These are phyloP conservation scores for Cytospora mali DNA, from an alignment of 2,329 filamentous ascomycete genomes.

Conservation along the genomic window DNA sequence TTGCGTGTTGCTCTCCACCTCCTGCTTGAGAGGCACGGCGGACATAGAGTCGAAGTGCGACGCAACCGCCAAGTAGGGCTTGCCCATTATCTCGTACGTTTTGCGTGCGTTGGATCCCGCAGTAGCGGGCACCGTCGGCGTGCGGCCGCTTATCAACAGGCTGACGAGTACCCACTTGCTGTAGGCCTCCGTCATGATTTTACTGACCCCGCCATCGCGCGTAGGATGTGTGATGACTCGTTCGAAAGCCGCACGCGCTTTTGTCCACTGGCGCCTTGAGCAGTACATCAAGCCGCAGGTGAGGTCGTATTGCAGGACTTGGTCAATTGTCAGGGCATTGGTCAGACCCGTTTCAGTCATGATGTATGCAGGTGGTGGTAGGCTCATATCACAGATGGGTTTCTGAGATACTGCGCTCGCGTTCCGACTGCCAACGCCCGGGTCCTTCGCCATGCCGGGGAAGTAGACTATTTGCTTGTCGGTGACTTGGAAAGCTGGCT, in stretches of 20 bases:
- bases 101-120: slow-evolving; percentile 57
- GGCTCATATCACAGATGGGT: slow-evolving; percentile 48
- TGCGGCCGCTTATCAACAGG: slow-evolving; percentile 69
- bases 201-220: slow-evolving; percentile 64
- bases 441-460: slow-evolving; percentile 47
- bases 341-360: slow-evolving; percentile 61
- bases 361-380: slow-evolving; percentile 60
- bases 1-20: slow-evolving; percentile 54
- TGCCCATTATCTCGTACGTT: slow-evolving; percentile 60
- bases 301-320: slow-evolving; percentile 69
- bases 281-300: slow-evolving; percentile 67
- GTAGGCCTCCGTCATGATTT: slow-evolving; percentile 85
- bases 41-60: slow-evolving; percentile 63
- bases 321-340: slow-evolving; percentile 50
- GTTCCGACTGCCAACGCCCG: slow-evolving; percentile 35
- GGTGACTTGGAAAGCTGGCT: slow-evolving; percentile 61
- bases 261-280: slow-evolving; percentile 61
- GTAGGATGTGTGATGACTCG: slow-evolving; percentile 69
- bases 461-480: slow-evolving; percentile 69
- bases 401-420: slow-evolving; percentile 31
- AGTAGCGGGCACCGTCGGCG: slow-evolving; percentile 56
- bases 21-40: slow-evolving; percentile 62
- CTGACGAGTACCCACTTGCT: slow-evolving; percentile 86
- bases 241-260: slow-evolving; percentile 64
- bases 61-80: slow-evolving; percentile 72